phyloP scores from a whole-genome alignment of 2,329 filamentous ascomycete species.

The Trichoderma aggressivum region DNA sequence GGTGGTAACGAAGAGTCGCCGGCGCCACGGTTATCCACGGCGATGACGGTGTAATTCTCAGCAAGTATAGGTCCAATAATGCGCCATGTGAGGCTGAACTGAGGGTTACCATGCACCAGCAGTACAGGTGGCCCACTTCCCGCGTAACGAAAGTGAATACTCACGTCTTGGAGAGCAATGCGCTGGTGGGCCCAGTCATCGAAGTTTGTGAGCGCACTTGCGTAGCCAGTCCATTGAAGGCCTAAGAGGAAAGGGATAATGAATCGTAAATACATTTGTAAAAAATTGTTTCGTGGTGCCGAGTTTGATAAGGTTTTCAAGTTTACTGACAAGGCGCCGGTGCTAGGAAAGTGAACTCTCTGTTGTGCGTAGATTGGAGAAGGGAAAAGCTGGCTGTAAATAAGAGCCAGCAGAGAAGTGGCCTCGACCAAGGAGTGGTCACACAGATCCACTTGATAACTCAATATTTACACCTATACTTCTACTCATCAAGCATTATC shows the following conservation, averaged over 20 bases:
- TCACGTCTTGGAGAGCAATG: constrained; percentile 37
- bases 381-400: background rate
- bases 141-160: constrained; percentile 42
- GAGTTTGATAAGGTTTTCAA: background rate
- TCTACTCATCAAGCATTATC: fast-evolving
- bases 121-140: constrained; percentile 39
- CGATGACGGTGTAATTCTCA: constrained; percentile 43
- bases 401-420: background rate
- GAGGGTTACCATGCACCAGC: constrained; percentile 41
- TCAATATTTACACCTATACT: background rate
- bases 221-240: background rate
- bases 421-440: background rate
- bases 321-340: background rate
- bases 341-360: background rate
- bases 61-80: constrained; percentile 40
- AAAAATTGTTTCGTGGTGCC: background rate
- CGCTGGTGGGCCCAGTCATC: constrained; percentile 37
- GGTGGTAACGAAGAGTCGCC: constrained; percentile 40
- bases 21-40: constrained; percentile 40
- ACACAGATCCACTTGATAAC: background rate
- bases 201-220: constrained; percentile 22
- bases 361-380: background rate
- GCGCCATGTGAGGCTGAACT: constrained; percentile 38
- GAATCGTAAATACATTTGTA: background rate
- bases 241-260: background rate